phyloP scores from a whole-genome alignment of 495 filamentous ascomycete genomes.

The Neurospora tetrasperma region DNA sequence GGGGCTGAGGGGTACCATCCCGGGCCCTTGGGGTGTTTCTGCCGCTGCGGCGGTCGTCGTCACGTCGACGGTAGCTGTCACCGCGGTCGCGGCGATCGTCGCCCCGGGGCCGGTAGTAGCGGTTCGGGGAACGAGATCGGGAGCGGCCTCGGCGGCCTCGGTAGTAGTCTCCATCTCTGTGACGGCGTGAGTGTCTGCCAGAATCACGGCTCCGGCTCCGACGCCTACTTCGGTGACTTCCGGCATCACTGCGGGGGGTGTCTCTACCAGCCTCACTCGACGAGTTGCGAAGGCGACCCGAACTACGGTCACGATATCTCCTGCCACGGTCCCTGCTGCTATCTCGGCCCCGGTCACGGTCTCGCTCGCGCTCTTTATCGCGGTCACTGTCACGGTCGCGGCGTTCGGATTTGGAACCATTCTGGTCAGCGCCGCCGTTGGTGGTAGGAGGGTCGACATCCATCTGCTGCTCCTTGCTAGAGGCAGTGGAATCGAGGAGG shows the following conservation, averaged over 20 bases:
- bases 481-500: conserved; percentile 75
- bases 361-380: conserved; percentile 33
- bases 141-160: conserved; percentile 53
- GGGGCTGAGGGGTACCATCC: conserved; percentile 48
- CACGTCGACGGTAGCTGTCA: conserved; percentile 41
- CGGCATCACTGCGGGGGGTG: conserved; percentile 68
- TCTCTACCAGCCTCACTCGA: conserved; percentile 37
- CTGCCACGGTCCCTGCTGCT: conserved; percentile 52
- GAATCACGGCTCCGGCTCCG: conserved; percentile 76
- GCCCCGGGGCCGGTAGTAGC: conserved; percentile 62
- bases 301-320: conserved; percentile 57
- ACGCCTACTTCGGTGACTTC: conserved; percentile 76
- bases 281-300: conserved; percentile 34
- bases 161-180: conserved; percentile 70
- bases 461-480: conserved; percentile 35
- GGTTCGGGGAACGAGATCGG: conserved; percentile 67
- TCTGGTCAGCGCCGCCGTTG: conserved; percentile 38
- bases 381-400: conserved; percentile 24
- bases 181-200: conserved; percentile 66
- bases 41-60: conserved; percentile 41
- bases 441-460: conserved; percentile 5
- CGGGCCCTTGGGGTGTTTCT: conserved; percentile 38
- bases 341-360: conserved; percentile 40
- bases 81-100: conserved; percentile 44
- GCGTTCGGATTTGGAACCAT: conserved; percentile 36